Evolutionary conservation across 768 basidiomycete genomes (phyloP).

Genomic region (Crepidotus variabilis): DNA sequence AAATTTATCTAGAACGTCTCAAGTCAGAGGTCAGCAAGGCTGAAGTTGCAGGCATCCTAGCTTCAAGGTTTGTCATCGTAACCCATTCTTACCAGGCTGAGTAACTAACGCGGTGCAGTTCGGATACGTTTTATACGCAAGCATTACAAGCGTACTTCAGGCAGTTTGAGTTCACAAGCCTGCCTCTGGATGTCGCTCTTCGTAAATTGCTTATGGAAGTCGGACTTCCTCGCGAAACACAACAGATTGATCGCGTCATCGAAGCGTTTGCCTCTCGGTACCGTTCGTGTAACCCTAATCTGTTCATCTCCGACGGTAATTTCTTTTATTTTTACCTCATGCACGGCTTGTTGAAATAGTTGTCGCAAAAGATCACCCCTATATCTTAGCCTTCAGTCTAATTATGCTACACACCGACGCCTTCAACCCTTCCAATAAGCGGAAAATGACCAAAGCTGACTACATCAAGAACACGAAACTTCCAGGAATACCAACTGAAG

Average conservation of each 20-base stretch:
- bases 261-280: constrained; percentile 92
- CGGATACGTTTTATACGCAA: constrained; percentile 62
- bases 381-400: constrained; percentile 94
- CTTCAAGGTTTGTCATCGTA: constrained; percentile 58
- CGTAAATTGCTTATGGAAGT: constrained; percentile 89
- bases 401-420: constrained; percentile 99
- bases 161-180: constrained; percentile 71
- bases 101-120: constrained; percentile 35
- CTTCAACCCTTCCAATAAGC: constrained; percentile 96
- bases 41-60: constrained; percentile 77
- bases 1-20: constrained; percentile 65
- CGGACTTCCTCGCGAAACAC: constrained; percentile 90
- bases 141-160: constrained; percentile 72
- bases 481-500: constrained; percentile 76
- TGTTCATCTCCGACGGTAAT: constrained; percentile 76
- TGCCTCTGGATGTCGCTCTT: constrained; percentile 89
- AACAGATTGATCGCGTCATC: constrained; percentile 97
- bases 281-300: constrained; percentile 71
- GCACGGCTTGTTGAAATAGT: neutral
- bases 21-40: constrained; percentile 62
- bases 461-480: constrained; percentile 91
- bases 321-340: neutral
- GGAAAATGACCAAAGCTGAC: constrained; percentile 94
- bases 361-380: constrained; percentile 73
- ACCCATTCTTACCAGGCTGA: neutral